A percentile compares a stretch with the other conserved stretches of the same genome.
These are phyloP conservation scores for Zea mays DNA, from an alignment of 176 grass and related monocot species.

Conservation along the genomic window DNA sequence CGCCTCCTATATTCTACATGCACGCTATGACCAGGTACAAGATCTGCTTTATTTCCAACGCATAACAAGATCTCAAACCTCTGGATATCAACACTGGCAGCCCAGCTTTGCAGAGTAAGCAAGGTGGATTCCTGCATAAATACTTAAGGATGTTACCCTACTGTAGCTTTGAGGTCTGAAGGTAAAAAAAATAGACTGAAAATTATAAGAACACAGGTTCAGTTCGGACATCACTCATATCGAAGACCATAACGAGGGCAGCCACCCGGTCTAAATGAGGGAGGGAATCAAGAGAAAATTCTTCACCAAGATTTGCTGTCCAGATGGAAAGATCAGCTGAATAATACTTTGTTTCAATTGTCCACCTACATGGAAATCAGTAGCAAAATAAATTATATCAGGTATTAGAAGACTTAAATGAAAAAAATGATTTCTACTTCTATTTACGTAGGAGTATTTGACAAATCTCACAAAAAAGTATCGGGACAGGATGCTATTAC, in stretches of 20 bases:
- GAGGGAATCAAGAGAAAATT: slow-evolving; percentile 63
- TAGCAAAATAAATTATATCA: slow-evolving; percentile 17
- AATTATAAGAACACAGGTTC: not conserved
- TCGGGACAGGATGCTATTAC: slow-evolving; percentile 16
- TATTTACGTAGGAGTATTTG: not conserved
- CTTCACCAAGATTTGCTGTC: slow-evolving; percentile 68
- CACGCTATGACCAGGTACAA: slow-evolving; percentile 70
- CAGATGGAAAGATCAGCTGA: slow-evolving; percentile 82
- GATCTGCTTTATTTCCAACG: slow-evolving; percentile 96
- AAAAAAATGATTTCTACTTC: not conserved
- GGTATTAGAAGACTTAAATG: not conserved
- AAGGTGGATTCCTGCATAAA: slow-evolving; percentile 79
- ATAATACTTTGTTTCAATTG: slow-evolving; percentile 93
- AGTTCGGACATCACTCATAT: slow-evolving; percentile 76
- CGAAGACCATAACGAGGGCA: slow-evolving; percentile 88
- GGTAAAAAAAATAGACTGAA: not conserved
- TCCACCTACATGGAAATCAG: slow-evolving; percentile 66
- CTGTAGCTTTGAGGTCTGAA: not conserved
- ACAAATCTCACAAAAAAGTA: slow-evolving; percentile 10
- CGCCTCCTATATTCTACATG: slow-evolving; percentile 72
- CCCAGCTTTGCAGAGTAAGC: slow-evolving; percentile 65
- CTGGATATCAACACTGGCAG: slow-evolving; percentile 65
- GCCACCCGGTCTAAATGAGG: slow-evolving; percentile 56
- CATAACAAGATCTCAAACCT: slow-evolving; percentile 89
- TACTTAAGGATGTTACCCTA: slow-evolving; percentile 23